Base-by-base conservation (phyloP, 257 asterid genomes). In the Fraxinus excelsior region DNA sequence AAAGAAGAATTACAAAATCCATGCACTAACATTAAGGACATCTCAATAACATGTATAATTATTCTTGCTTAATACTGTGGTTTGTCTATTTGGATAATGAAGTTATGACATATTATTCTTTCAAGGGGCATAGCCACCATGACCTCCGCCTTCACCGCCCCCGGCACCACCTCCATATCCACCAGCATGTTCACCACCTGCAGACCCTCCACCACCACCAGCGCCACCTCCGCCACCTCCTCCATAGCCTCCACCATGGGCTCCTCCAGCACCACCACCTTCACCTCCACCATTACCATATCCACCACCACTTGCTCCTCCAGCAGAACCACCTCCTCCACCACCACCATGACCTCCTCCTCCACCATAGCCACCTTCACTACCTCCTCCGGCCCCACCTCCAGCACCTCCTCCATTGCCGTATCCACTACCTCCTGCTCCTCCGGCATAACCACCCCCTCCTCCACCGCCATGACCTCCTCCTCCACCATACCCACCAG, bases 121-220 rank as follows among this genome's bases (percentile, higher is more conserved):
- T 82, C 88, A 82, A 79, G 88, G 88, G 38, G 77, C 42, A 32
- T 82, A 79, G 26, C 83, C 83, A 34, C 83, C 86, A 42, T 81
- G 77, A 0, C 86, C 86, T 4, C 83, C 85, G 32, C 90, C 93
- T 19, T 58, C 84, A 1, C 88, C 93, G 2, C 86, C 82, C 0
- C 94, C 85, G 3, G 87, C 79, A n/a, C 92, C 94, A 19, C 81
- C 72, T 0, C 89, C 88, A 1, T 80, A 86, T 21, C 96, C 96
- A 10, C 90, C 83, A 3, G 82, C 90, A 0, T 77, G 80, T 0
- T 82, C 89, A 2, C 93, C 90, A 37, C 88, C 88, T 0, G 80
- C 84, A 13, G 18, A 78, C 23, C 83, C 84, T 23, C 71, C 79
- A 0, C 79, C 83, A 0, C 82, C 93, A 1, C 97, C 93, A 0